Evolutionary conservation across 805 yeast species (phyloP), one percentile per base, ranked within the genome.

Genomic region (Candida coquimbonensis): DNA sequence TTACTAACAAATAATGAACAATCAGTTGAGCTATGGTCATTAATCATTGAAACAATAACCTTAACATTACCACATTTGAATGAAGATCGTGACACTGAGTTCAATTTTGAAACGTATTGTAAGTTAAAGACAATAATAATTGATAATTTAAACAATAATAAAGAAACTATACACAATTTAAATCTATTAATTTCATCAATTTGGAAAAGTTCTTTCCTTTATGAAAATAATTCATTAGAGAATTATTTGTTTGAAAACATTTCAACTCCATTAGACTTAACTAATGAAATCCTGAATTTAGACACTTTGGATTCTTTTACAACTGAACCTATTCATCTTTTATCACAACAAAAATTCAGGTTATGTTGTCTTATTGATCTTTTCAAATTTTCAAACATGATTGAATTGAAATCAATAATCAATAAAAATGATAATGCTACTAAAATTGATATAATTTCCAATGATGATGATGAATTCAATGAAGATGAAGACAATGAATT

Each of bases 121-220:
- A 52, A 53, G 3, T 64, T 79, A 50, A 71, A 74, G 39, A 50
- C 53, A 0, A 49, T 70, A 4, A 55, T 83, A 4, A 48, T 80
- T 7, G 70, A 75, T 1, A 57, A 61, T 26, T 59, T 78, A 14
- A 51, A 59, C 1, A 61, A 68, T 14, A 35, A 47, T 0, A 53
- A 62, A 3, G 48, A 68, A 11, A 50, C 57, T 3, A 57, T 60
- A 5, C 53, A 54, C 1, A 59, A 70, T 19, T 54, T 81, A 12
- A 68, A 69, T 11, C 65, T 64, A 11, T 70, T 79, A 39, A 58
- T 83, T 3, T 59, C 69, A 6, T 61, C 72, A 1, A 54, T 88
- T 2, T 83, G 86, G 76, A 58, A 65, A 1, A 68, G 76, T 21
- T 83, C 91, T 1, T 84, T 72, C 51, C 63, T 77, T 26, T 84